Base-by-base conservation (phyloP, 352 stramenopile species). In the Phytophthora quininea region DNA sequence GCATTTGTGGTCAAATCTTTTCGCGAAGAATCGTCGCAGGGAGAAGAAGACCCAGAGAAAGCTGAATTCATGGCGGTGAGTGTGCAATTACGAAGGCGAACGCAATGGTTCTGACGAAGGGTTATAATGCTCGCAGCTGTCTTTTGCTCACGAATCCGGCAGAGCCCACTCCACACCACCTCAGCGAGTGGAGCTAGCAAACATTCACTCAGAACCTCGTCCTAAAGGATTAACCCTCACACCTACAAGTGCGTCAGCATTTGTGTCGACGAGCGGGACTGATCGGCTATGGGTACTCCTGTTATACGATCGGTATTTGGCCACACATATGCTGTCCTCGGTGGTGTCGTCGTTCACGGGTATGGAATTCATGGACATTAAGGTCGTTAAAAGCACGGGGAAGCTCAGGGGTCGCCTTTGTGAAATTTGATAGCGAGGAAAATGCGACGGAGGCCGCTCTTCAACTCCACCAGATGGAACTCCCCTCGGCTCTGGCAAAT, bases 331-430 rank as follows among this genome's bases (percentile, higher is more conserved):
- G 24, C 73, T 96, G 29, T 93, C 88, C 5, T 82, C 79, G 0
- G 77, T 76, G 35, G 84, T 88, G 19, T 86, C 84, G 1, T 63
- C 65, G 1, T 91, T 79, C 31, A 55, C 67, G 12, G 86, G 86
- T 0, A 93, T 96, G 84, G 76, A 94, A 55, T 92, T 91, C 47
- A 75, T 96, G 55, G 86, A 96, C 52, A 92, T 96, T 54, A 91
- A 93, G 46, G 69, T 93, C 14, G 76, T 81, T 19, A 84, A 77
- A 50, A 90, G 76, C 49, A 89, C 79, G 79, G 81, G 0, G 77
- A 89, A 48, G 71, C 82, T 1, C 86, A 93, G 62, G 84, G 84
- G 76, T 94, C 10, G 84, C 84, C 2, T 93, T 92, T 54, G 83
- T 87, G 15, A 92, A 91, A 55, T 96, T 96, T 54, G 68, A 84